Percentiles rank a stretch among this genome's conserved stretches.
Evolutionary conservation across 148 eudicot genomes (phyloP).

Genomic region (Silene conica): DNA sequence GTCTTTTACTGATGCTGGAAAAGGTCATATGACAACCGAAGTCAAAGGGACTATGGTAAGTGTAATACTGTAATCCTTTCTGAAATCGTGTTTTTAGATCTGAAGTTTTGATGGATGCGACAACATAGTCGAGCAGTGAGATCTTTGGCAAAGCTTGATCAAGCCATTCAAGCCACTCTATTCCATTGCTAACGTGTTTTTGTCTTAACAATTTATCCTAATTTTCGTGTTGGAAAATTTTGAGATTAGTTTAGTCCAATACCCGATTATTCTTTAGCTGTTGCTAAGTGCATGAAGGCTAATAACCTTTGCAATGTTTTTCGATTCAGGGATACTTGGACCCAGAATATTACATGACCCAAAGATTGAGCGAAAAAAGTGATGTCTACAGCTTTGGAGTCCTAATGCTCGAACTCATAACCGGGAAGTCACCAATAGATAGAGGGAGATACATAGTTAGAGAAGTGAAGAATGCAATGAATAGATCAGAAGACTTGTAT

Average conservation of each 20-base stretch:
- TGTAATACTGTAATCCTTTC: background rate
- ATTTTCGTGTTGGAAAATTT: too few species aligned
- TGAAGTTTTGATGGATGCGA: conserved; percentile 12
- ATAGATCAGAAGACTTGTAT: conserved; percentile 25
- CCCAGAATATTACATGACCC: conserved; percentile 89
- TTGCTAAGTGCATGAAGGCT: background rate
- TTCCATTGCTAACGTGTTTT: too few species aligned
- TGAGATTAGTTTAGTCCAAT: too few species aligned
- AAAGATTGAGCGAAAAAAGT: conserved; percentile 77
- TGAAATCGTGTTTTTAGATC: background rate
- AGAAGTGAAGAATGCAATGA: conserved; percentile 38
- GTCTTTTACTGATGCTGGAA: conserved; percentile 57
- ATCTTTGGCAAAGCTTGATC: too few species aligned
- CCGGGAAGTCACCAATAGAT: conserved; percentile 68
- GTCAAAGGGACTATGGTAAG: conserved; percentile 89
- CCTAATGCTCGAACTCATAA: conserved; percentile 74
- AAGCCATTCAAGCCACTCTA: too few species aligned
- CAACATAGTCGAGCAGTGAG: too few species aligned
- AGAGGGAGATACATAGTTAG: conserved; percentile 78
- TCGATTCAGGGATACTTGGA: conserved; percentile 72
- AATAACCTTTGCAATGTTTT: background rate
- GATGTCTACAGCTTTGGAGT: conserved; percentile 92
- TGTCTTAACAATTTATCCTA: too few species aligned
- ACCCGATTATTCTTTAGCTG: too few species aligned
- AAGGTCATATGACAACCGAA: conserved; percentile 82